Evolutionary conservation across 768 basidiomycete genomes (phyloP).

Genomic region (Gymnopilus junonius): DNA sequence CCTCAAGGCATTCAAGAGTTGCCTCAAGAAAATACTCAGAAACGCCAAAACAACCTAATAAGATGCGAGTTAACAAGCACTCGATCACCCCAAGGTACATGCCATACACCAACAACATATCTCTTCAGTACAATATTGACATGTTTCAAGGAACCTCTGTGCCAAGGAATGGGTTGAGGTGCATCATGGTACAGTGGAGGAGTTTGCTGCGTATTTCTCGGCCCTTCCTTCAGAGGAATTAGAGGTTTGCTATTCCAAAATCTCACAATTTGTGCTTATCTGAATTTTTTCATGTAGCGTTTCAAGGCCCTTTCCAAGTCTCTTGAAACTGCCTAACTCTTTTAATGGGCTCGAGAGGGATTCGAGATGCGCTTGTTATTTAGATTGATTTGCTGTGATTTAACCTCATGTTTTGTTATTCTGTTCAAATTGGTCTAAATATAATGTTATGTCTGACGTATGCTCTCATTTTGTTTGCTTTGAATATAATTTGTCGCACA

Average conservation of each 20-base stretch:
- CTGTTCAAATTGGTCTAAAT: conserved; percentile 7
- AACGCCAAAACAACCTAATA: conserved; percentile 7
- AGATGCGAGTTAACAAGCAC: conserved; percentile 14
- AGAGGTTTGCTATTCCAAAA: conserved; percentile 15
- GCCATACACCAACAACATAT: background rate
- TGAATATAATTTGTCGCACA: conserved; percentile 11
- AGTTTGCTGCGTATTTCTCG: conserved; percentile 14
- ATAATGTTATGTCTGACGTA: conserved; percentile 4
- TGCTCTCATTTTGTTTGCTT: conserved; percentile 6
- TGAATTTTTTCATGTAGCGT: conserved; percentile 12
- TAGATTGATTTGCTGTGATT: conserved; percentile 12
- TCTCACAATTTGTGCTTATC: conserved; percentile 2
- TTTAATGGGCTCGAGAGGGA: conserved; percentile 8
- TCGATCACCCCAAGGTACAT: conserved; percentile 12
- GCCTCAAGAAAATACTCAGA: conserved; percentile 15
- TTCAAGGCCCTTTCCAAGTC: conserved; percentile 13
- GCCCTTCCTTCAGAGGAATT: conserved; percentile 11
- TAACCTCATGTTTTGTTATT: conserved; percentile 1
- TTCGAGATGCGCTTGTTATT: conserved; percentile 11
- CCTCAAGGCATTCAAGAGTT: conserved; percentile 7
- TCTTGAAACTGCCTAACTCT: conserved; percentile 8
- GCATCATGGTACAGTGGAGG: conserved; percentile 15
- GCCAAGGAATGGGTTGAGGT: conserved; percentile 12
- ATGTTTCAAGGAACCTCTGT: conserved; percentile 10
- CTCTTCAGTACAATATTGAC: conserved; percentile 5